Evolutionary conservation across 345 rosid genomes (phyloP).

Genomic region (Carallia brachiata): DNA sequence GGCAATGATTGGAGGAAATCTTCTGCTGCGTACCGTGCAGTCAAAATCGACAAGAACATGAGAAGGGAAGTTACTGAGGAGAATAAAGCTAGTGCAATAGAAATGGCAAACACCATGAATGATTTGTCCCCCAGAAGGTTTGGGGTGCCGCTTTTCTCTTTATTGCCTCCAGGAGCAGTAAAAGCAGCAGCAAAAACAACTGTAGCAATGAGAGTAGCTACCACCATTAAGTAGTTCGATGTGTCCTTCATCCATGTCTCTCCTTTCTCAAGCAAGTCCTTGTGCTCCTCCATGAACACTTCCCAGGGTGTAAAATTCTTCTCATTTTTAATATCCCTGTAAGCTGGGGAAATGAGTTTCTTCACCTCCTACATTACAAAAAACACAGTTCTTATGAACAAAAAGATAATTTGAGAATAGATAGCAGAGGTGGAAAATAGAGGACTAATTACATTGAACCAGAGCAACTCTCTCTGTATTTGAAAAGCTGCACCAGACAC

Average conservation of each 20-base stretch:
- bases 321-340: constrained; percentile 1
- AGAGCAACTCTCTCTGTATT: constrained; percentile 17
- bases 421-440: neutral
- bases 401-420: neutral
- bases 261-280: neutral
- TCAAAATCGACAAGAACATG: constrained; percentile 14
- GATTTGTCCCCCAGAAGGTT: neutral
- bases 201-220: constrained; percentile 17
- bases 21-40: constrained; percentile 7
- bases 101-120: constrained; percentile 5
- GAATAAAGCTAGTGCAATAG: constrained; percentile 9
- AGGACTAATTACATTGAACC: constrained; percentile 15
- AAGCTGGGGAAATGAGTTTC: constrained; percentile 8
- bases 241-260: constrained; percentile 21
- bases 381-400: neutral
- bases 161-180: constrained; percentile 4
- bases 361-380: constrained; percentile 20
- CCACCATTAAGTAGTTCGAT: constrained; percentile 13
- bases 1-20: constrained; percentile 17
- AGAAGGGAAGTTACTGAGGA: constrained; percentile 1
- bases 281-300: constrained; percentile 12
- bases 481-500: constrained; percentile 28
- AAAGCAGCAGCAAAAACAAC: constrained; percentile 14
- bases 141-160: neutral
- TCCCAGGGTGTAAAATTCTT: constrained; percentile 2